Evolutionary conservation across 495 filamentous ascomycete genomes (phyloP).

Genomic region (Xylaria cubensis): DNA sequence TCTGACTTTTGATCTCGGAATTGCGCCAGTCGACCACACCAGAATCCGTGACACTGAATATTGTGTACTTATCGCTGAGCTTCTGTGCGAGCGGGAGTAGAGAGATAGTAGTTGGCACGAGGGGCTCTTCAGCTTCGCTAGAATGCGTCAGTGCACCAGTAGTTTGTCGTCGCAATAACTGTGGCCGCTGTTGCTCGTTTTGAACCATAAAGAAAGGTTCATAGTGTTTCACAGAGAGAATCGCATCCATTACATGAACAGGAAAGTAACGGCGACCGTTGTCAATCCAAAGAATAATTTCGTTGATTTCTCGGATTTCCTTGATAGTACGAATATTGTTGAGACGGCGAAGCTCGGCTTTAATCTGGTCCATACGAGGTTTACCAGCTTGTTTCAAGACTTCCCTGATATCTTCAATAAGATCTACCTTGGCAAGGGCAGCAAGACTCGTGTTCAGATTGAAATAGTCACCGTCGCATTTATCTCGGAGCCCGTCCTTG

Average conservation of each 20-base stretch:
- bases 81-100: constrained; percentile 46
- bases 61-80: constrained; percentile 45
- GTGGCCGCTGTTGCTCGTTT: constrained; percentile 12
- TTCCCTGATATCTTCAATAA: constrained; percentile 46
- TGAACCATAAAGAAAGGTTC: not conserved
- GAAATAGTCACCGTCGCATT: constrained; percentile 48
- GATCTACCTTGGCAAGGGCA: constrained; percentile 46
- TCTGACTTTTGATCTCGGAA: constrained; percentile 33
- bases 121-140: constrained; percentile 22
- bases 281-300: constrained; percentile 49
- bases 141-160: not conserved
- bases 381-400: constrained; percentile 46
- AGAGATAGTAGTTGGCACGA: constrained; percentile 34
- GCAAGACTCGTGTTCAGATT: constrained; percentile 46
- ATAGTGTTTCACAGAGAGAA: constrained; percentile 38
- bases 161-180: not conserved
- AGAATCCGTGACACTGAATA: constrained; percentile 43
- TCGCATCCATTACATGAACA: constrained; percentile 33
- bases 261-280: constrained; percentile 41
- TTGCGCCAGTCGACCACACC: constrained; percentile 37
- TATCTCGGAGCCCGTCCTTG: constrained; percentile 38
- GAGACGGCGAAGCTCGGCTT: constrained; percentile 43
- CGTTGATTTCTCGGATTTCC: constrained; percentile 50
- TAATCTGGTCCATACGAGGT: constrained; percentile 46
- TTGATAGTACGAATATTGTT: constrained; percentile 46